A percentile compares a stretch with the other conserved stretches of the same genome.
Evolutionary conservation across 192 early-diverging fungal species (phyloP).

Genomic region (Diversispora epigaea): DNA sequence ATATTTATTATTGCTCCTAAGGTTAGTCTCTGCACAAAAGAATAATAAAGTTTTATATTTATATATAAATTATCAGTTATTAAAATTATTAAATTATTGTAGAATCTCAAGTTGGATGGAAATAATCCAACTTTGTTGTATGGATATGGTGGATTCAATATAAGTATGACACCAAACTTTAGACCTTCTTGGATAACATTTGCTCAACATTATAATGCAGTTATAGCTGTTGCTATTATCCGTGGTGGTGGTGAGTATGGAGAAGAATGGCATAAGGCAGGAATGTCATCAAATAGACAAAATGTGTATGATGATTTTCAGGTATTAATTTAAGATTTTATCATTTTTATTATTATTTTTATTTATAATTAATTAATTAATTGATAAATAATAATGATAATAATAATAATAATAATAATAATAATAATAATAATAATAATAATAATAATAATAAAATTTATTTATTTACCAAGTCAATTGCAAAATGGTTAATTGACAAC

Average conservation of each 20-base stretch:
- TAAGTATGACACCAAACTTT: conserved; percentile 52
- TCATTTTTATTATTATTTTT: not conserved
- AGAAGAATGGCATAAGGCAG: conserved; percentile 54
- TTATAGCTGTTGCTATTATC: conserved; percentile 64
- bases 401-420: not conserved
- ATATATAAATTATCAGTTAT: not conserved
- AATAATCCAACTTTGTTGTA: conserved; percentile 62
- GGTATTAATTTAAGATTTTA: conserved; percentile 9
- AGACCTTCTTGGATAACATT: conserved; percentile 40
- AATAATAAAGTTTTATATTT: not conserved
- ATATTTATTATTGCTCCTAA: conserved; percentile 68
- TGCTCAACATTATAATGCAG: conserved; percentile 56
- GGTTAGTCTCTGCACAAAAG: conserved; percentile 13
- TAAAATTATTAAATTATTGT: not conserved
- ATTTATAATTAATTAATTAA: no score
- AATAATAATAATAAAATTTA: not conserved
- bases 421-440: not conserved
- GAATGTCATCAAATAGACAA: conserved; percentile 64
- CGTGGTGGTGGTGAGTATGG: conserved; percentile 71
- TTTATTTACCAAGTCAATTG: conserved; percentile 41
- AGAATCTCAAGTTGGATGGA: conserved; percentile 49
- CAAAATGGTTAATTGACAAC: conserved; percentile 55
- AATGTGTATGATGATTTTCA: conserved; percentile 80
- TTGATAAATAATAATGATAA: no score
- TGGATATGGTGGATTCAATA: conserved; percentile 70